Evolutionary conservation across 164 flowering plant genomes (phyloP).

Genomic region (Vitis amurensis): DNA sequence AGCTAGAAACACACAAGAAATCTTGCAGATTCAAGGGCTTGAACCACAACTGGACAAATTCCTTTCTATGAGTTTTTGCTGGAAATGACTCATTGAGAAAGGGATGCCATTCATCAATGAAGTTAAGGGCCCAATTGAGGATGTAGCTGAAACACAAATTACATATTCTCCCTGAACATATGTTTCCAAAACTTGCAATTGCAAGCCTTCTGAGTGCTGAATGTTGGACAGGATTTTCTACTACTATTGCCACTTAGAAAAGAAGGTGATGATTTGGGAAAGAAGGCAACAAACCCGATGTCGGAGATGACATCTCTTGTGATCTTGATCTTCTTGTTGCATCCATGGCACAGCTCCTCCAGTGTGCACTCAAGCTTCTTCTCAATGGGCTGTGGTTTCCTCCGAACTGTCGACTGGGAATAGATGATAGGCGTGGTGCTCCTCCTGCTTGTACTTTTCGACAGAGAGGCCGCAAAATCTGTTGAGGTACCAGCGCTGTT

Average conservation of each 20-base stretch:
- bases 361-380: slow-evolving; percentile 70
- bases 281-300: slow-evolving; percentile 29
- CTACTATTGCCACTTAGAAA: not conserved
- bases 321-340: slow-evolving; percentile 57
- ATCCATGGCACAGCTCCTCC: slow-evolving; percentile 71
- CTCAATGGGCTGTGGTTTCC: slow-evolving; percentile 51
- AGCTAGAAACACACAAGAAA: no score
- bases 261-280: not conserved
- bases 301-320: slow-evolving; percentile 50
- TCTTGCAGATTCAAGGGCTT: no score
- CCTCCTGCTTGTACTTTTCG: slow-evolving; percentile 26
- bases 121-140: no score
- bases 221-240: no score
- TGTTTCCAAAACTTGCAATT: no score
- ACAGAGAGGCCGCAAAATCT: slow-evolving; percentile 12
- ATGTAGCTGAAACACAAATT: no score
- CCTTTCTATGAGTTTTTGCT: no score
- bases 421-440: slow-evolving; percentile 50
- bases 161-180: no score
- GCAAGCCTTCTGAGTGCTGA: no score
- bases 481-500: not conserved
- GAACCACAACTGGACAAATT: no score
- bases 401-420: slow-evolving; percentile 40
- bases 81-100: no score
- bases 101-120: no score